Evolutionary conservation across 78 protist species (phyloP), one percentile per base, ranked within the genome.

Genomic region (Cavenderia fasciculata): DNA sequence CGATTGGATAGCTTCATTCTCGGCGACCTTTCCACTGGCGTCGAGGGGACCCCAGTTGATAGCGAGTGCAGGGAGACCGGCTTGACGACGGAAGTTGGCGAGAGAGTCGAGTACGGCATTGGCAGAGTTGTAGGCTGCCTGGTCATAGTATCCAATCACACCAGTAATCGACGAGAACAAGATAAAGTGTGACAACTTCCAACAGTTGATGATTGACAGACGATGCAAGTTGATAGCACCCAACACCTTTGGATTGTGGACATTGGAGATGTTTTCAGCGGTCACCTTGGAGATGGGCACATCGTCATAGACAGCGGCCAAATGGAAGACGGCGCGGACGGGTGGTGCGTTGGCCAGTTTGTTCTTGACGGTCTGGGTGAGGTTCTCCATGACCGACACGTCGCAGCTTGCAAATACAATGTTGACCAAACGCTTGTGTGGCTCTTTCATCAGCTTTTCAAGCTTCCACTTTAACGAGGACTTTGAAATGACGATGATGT

Each of bases 71-170:
- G 93, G 87, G 16, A 85, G 46, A 2, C 93, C 92, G 14, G 40
- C 23, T 8, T 14, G 12, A 7, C 49, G 36, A 21, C 97, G 54
- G 31, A 29, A 54, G 29, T 29, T 51, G 18, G 91, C 56, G 18
- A 93, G 72, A 3, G 94, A 27, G 41, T 94, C 96, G 1, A 93
- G 94, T 33, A 87, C 57, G 21, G 70, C 47, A 75, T 93, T 93
- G 16, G 95, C 94, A 14, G 95, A 79, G 6, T 86, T 86, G 61
- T 94, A 94, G 46, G 54, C 38, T 6, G 87, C 54, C 71, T 93
- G 96, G 16, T 68, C 95, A 14, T 51, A 29, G 44, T 74, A 54
- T 19, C 96, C 96, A 21, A 84, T 71, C 5, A 82, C 40, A 1
- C 59, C 71, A 23, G 65, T 72, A 12, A 94, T 68, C 11, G 94